These are phyloP conservation scores for Wickerhamiella brachini DNA, from an alignment of 805 yeast genomes.

Conservation along the genomic window DNA sequence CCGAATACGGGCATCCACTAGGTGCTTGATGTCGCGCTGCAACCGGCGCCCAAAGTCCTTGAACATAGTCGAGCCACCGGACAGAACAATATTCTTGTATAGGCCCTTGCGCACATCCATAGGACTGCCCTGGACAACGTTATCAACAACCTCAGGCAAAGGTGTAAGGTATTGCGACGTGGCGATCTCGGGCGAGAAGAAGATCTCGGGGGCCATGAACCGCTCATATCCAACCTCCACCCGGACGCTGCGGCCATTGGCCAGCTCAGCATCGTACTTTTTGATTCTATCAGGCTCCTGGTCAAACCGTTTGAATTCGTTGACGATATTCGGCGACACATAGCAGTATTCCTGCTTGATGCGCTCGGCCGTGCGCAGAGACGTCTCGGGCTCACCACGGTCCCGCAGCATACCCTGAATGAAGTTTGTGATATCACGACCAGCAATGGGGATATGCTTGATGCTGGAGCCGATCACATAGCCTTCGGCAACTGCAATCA, in stretches of 20 bases:
- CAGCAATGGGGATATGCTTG: constrained; percentile 96
- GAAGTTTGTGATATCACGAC: constrained; percentile 90
- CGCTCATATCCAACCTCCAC: constrained; percentile 97
- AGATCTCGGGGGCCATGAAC: constrained; percentile 97
- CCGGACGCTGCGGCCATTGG: constrained; percentile 43
- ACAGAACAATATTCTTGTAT: constrained; percentile 85
- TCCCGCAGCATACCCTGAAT: constrained; percentile 90
- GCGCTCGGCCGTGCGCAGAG: constrained; percentile 88
- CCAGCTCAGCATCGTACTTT: constrained; percentile 65
- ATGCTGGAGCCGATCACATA: constrained; percentile 96
- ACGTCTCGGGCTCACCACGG: constrained; percentile 90
- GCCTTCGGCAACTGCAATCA: constrained; percentile 98
- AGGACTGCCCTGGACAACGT: constrained; percentile 87
- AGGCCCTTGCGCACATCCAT: constrained; percentile 96
- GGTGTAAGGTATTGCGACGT: constrained; percentile 93
- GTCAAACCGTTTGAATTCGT: constrained; percentile 89
- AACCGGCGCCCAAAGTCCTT: constrained; percentile 95
- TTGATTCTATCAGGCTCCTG: constrained; percentile 89
- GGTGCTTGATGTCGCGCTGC: constrained; percentile 79
- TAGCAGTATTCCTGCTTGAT: constrained; percentile 95
- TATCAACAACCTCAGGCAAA: constrained; percentile 89
- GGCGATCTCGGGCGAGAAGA: constrained; percentile 95
- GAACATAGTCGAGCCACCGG: constrained; percentile 98
- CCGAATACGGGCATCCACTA: constrained; percentile 81
- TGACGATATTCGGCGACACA: constrained; percentile 94